phyloP scores from a whole-genome alignment of 139 green algal genomes.

The Axilococcus clingmanii region DNA sequence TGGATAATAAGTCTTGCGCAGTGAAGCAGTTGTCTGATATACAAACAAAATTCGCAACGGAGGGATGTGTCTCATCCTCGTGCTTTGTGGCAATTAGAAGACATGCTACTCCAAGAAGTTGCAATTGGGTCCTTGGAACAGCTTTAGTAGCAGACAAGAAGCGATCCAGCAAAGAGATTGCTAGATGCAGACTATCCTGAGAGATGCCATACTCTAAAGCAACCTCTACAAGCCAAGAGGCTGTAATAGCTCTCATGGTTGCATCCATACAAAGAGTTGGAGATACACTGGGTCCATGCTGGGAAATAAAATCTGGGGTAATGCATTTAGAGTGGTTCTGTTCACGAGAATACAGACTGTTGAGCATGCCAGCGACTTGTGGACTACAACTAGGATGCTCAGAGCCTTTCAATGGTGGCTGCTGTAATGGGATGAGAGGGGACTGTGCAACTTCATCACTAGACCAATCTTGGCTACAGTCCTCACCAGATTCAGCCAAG shows the following conservation, averaged over 20 bases:
- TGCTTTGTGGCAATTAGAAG: slow-evolving; percentile 42
- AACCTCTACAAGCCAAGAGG: slow-evolving; percentile 40
- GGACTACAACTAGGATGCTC: no score
- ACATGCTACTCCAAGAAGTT: slow-evolving; percentile 45
- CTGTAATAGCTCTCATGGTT: slow-evolving; percentile 26
- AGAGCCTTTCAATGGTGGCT: no score
- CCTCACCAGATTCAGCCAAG: no score
- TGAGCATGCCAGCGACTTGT: neutral
- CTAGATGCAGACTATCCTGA: slow-evolving; percentile 39
- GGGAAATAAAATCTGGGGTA: no score
- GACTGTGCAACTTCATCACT: no score
- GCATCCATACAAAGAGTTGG: slow-evolving; percentile 28
- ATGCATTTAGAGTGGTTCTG: no score
- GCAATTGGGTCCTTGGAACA: slow-evolving; percentile 34
- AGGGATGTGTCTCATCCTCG: slow-evolving; percentile 41
- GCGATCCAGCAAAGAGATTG: slow-evolving; percentile 30
- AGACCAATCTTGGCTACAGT: no score
- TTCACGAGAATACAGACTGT: neutral
- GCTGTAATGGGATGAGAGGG: no score
- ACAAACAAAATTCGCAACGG: slow-evolving; percentile 25
- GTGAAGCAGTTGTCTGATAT: slow-evolving; percentile 40
- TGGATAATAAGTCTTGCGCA: slow-evolving; percentile 34
- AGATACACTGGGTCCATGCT: no score
- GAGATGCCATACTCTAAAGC: slow-evolving; percentile 30
- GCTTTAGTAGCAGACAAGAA: slow-evolving; percentile 30